Evolutionary conservation across 768 basidiomycete genomes (phyloP).

Genomic region (Phlebiopsis gigantea): DNA sequence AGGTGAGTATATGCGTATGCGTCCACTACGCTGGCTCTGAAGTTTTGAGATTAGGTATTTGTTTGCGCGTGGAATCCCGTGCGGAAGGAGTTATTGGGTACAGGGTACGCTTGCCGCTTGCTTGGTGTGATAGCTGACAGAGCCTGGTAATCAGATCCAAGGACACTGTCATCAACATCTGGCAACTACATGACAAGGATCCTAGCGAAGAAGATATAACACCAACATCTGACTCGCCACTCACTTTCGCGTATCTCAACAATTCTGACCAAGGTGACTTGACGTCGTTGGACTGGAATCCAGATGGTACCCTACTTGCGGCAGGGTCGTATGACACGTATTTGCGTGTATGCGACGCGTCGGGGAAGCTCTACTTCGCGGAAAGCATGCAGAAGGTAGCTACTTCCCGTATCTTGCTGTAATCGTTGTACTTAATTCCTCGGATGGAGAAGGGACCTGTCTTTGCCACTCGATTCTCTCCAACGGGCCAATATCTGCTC

Average conservation of each 20-base stretch:
- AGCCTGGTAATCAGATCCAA: slow-evolving; percentile 43
- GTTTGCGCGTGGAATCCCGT: slow-evolving; percentile 77
- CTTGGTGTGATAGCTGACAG: background rate
- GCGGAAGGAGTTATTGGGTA: slow-evolving; percentile 53
- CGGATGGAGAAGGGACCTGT: slow-evolving; percentile 63
- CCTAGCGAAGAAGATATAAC: slow-evolving; percentile 16
- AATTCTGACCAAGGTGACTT: slow-evolving; percentile 52
- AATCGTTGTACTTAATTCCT: slow-evolving; percentile 8
- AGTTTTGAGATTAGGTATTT: slow-evolving; percentile 61
- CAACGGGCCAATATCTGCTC: slow-evolving; percentile 63
- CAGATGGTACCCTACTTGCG: slow-evolving; percentile 67
- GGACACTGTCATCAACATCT: slow-evolving; percentile 69
- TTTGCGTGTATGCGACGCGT: slow-evolving; percentile 59
- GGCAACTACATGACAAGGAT: slow-evolving; percentile 36
- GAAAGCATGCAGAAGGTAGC: slow-evolving; percentile 63
- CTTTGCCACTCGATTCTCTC: slow-evolving; percentile 75
- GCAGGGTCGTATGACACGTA: slow-evolving; percentile 74
- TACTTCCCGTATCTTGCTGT: background rate
- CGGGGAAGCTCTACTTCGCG: slow-evolving; percentile 59
- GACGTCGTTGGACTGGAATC: slow-evolving; percentile 75
- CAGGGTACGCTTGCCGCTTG: slow-evolving; percentile 51
- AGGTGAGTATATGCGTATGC: slow-evolving; percentile 10
- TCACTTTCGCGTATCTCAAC: slow-evolving; percentile 45
- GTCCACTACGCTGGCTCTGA: background rate
- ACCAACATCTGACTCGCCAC: slow-evolving; percentile 28